phyloP scores from a whole-genome alignment of 1,284 basidiomycete genomes.

The Wallemia hederae region DNA sequence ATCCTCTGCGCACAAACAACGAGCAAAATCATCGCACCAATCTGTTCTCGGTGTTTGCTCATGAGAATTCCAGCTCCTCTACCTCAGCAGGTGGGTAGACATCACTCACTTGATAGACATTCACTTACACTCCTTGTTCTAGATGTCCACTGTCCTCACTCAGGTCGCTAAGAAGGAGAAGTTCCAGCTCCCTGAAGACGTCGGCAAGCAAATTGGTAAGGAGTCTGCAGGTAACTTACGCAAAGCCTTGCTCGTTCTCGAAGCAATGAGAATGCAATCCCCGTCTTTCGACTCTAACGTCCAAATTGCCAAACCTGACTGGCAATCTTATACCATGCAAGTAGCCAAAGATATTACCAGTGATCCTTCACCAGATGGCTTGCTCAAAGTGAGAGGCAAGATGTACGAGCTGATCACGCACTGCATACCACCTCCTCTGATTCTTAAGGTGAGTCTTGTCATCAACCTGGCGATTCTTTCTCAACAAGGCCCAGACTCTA shows the following conservation, averaged over 20 bases:
- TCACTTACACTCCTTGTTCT: slow-evolving; percentile 1
- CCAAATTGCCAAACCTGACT: slow-evolving; percentile 77
- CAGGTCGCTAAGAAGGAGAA: slow-evolving; percentile 56
- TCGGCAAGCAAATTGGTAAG: slow-evolving; percentile 38
- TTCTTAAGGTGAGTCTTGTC: slow-evolving; percentile 37
- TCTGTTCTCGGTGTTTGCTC: slow-evolving; percentile 76
- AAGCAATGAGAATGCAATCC: slow-evolving; percentile 83
- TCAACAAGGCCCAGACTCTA: slow-evolving; percentile 63
- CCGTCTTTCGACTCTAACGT: slow-evolving; percentile 20
- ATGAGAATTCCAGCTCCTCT: slow-evolving; percentile 74
- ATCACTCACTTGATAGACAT: neutral
- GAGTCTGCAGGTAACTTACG: slow-evolving; percentile 73
- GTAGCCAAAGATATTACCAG: slow-evolving; percentile 78
- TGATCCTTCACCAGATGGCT: slow-evolving; percentile 66
- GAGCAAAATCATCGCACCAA: slow-evolving; percentile 83
- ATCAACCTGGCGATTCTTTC: slow-evolving; percentile 1
- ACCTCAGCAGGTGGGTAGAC: slow-evolving; percentile 33
- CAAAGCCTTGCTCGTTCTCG: slow-evolving; percentile 77
- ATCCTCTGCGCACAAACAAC: slow-evolving; percentile 97
- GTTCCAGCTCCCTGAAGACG: slow-evolving; percentile 48
- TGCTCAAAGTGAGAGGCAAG: slow-evolving; percentile 74
- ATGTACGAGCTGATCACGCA: slow-evolving; percentile 89
- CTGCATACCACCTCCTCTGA: slow-evolving; percentile 81
- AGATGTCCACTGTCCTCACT: slow-evolving; percentile 55
- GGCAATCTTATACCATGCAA: slow-evolving; percentile 90